Percentiles rank a stretch among this genome's conserved stretches.
These are phyloP conservation scores for Colletotrichum sp. DNA, from an alignment of 2,329 filamentous ascomycete species.

Conservation along the genomic window DNA sequence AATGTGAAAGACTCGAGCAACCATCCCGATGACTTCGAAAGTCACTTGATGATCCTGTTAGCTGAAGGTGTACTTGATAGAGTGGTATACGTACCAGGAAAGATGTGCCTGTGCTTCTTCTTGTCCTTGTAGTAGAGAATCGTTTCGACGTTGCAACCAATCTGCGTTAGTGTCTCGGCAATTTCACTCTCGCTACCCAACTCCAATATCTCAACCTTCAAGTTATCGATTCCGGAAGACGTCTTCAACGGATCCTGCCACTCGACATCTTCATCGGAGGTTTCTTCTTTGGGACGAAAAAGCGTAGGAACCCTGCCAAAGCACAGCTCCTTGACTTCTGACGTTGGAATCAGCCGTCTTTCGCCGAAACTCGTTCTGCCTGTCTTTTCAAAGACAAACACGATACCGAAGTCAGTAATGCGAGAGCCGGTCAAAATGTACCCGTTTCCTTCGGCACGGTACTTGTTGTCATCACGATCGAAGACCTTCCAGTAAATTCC, in stretches of 20 bases:
- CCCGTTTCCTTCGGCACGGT: slow-evolving; percentile 41
- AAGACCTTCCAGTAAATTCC: slow-evolving; percentile 48
- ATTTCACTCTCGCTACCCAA: slow-evolving; percentile 31
- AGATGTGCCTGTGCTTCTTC: slow-evolving; percentile 25
- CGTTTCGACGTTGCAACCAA: slow-evolving; percentile 41
- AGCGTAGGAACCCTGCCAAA: slow-evolving; percentile 44
- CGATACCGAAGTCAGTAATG: slow-evolving; percentile 38
- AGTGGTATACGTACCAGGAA: slow-evolving; percentile 12
- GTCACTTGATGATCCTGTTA: slow-evolving; percentile 28
- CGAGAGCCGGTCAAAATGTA: slow-evolving; percentile 35
- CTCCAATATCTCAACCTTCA: slow-evolving; percentile 22
- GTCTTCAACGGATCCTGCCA: background rate
- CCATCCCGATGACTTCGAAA: slow-evolving; percentile 46
- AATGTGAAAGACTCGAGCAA: slow-evolving; percentile 39
- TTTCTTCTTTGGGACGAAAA: slow-evolving; percentile 24
- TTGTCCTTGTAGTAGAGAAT: slow-evolving; percentile 29
- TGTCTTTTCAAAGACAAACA: slow-evolving; percentile 41
- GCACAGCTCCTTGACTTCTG: slow-evolving; percentile 41
- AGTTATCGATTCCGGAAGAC: slow-evolving; percentile 23
- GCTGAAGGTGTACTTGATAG: background rate
- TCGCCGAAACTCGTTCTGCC: slow-evolving; percentile 36
- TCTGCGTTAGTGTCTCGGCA: slow-evolving; percentile 37
- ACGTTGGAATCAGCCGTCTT: slow-evolving; percentile 39
- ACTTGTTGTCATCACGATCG: slow-evolving; percentile 36
- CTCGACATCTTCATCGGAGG: background rate